Percentiles rank a stretch among this genome's conserved stretches.
These are phyloP conservation scores for Begonia masoniana DNA, from an alignment of 306 rosid genomes.

Conservation along the genomic window DNA sequence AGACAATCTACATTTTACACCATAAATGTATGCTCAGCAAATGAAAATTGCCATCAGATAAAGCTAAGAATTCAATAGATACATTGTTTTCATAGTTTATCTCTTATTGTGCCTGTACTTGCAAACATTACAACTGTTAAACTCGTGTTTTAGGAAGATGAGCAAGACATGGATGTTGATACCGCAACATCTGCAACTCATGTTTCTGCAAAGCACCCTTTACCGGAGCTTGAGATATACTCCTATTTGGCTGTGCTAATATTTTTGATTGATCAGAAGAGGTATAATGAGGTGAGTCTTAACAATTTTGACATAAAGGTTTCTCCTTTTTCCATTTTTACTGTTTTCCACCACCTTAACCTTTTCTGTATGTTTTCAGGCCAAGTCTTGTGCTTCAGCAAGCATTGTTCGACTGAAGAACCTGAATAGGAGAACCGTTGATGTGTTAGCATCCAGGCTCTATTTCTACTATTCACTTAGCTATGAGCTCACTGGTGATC, in stretches of 20 bases:
- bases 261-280: conserved; percentile 88
- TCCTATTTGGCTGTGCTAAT: conserved; percentile 69
- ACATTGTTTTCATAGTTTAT: too few species aligned
- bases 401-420: conserved; percentile 78
- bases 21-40: too few species aligned
- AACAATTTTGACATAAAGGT: not conserved
- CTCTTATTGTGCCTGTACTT: too few species aligned
- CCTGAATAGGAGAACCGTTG: conserved; percentile 79
- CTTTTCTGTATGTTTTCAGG: conserved; percentile 22
- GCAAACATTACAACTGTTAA: not conserved
- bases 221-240: conserved; percentile 88
- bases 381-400: conserved; percentile 79
- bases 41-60: too few species aligned
- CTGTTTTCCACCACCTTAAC: not conserved
- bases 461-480: conserved; percentile 80
- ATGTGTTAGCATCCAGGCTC: conserved; percentile 82
- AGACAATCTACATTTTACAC: too few species aligned
- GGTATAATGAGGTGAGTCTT: conserved; percentile 52
- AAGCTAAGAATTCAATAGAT: too few species aligned
- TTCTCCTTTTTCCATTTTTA: not conserved
- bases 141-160: conserved; percentile 47
- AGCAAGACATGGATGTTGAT: conserved; percentile 92
- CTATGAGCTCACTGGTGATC: conserved; percentile 84
- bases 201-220: conserved; percentile 43
- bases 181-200: conserved; percentile 66